phyloP scores from a whole-genome alignment of 257 asterid genomes.

The Verbena officinalis region DNA sequence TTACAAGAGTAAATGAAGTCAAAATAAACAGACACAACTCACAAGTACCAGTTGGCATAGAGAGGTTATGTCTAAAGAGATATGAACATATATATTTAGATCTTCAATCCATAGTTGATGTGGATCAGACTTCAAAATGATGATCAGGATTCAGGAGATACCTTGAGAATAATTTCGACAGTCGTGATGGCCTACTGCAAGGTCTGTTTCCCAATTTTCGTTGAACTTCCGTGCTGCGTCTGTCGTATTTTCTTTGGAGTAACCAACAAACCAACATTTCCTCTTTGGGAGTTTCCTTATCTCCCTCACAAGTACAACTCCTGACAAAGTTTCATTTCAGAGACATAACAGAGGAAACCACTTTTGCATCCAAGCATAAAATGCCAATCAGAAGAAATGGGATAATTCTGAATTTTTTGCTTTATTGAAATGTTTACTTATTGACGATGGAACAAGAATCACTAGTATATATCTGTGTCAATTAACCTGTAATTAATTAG shows the following conservation, averaged over 20 bases:
- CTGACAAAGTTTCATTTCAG: constrained; percentile 36
- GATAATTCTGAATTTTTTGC: no score
- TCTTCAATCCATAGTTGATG: neutral
- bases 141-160: no score
- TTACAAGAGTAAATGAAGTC: no score
- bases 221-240: constrained; percentile 54
- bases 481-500: no score
- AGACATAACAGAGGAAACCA: neutral
- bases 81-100: neutral
- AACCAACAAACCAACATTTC: constrained; percentile 79
- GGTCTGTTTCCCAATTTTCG: constrained; percentile 56
- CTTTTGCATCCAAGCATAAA: no score
- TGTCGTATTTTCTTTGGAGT: constrained; percentile 40
- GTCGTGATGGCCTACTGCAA: constrained; percentile 65
- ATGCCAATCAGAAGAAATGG: no score
- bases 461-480: no score
- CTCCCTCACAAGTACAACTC: constrained; percentile 59
- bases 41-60: neutral
- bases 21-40: no score
- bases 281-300: constrained; percentile 53
- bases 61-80: neutral
- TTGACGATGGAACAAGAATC: no score
- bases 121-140: neutral
- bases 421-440: no score
- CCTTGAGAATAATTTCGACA: constrained; percentile 74